Conservation (phyloP, 2,329 filamentous ascomycete genomes). For the Trichoderma sp. region DNA sequence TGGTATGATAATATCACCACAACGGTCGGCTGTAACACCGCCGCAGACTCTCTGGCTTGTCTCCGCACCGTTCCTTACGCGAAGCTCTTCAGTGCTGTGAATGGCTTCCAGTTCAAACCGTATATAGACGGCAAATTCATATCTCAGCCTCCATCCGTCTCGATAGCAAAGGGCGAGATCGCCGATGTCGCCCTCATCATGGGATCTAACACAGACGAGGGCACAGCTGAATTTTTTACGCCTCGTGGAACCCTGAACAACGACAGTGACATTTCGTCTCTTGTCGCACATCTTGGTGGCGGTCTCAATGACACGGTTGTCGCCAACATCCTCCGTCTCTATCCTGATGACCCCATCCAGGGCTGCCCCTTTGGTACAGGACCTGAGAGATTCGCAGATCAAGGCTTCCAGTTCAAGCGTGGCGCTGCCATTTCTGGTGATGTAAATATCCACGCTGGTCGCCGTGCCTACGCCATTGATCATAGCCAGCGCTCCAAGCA, state of each 20-base stretch:
- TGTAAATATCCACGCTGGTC: constrained; percentile 5
- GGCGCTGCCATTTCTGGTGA: constrained; percentile 8
- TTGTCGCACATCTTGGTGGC: neutral
- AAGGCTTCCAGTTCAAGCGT: constrained; percentile 10
- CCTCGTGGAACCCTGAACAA: neutral
- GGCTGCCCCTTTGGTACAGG: constrained; percentile 10
- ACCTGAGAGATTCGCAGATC: neutral
- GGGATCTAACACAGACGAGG: constrained; percentile 11
- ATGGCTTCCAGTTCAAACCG: constrained; percentile 8
- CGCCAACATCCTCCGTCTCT: constrained; percentile 12
- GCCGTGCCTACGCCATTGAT: neutral
- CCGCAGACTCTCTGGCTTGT: constrained; percentile 1
- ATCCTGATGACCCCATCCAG: constrained; percentile 7
- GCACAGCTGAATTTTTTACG: constrained; percentile 8
- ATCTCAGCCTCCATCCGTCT: neutral
- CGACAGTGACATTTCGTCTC: constrained; percentile 7
- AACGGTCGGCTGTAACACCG: constrained; percentile 1
- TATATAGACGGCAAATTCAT: constrained; percentile 6
- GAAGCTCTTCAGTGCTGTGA: constrained; percentile 2
- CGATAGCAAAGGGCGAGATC: neutral
- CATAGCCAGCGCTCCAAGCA: constrained; percentile 2
- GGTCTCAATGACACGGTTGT: neutral
- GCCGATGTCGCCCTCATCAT: constrained; percentile 13
- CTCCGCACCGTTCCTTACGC: constrained; percentile 3
- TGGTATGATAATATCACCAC: constrained; percentile 11